Percentiles rank a stretch among this genome's conserved stretches.
Conservation (phyloP, 345 rosid genomes). For the Carallia pectinifolia region DNA sequence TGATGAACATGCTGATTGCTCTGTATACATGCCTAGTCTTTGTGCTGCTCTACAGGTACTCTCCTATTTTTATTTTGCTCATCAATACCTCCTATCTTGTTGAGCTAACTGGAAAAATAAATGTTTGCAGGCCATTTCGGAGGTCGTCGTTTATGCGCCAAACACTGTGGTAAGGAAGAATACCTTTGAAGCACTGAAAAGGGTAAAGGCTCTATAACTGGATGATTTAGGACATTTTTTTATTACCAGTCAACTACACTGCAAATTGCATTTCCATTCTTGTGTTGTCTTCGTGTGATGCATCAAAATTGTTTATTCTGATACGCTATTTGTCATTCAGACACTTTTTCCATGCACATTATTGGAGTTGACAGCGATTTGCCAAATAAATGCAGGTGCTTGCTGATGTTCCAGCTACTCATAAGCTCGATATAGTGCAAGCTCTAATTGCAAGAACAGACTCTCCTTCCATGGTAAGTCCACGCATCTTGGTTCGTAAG, state of each 20-base stretch:
- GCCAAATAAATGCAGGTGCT: conserved; percentile 51
- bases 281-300: too few species aligned
- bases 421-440: conserved; percentile 56
- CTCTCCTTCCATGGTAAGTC: conserved; percentile 83
- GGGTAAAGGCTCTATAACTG: conserved; percentile 39
- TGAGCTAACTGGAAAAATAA: not conserved
- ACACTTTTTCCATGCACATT: not conserved
- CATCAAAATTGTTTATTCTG: not conserved
- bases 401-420: conserved; percentile 66
- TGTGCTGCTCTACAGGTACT: conserved; percentile 69
- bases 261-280: too few species aligned
- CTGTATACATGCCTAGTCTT: conserved; percentile 52
- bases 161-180: conserved; percentile 52
- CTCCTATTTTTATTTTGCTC: conserved; percentile 16
- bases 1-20: conserved; percentile 45
- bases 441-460: conserved; percentile 53
- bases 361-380: not conserved
- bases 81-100: conserved; percentile 5
- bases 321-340: not conserved
- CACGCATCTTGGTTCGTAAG: conserved; percentile 3
- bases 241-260: not conserved
- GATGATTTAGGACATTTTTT: not conserved
- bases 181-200: conserved; percentile 72
- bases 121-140: conserved; percentile 19
- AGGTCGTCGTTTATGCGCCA: conserved; percentile 19